Conservation (phyloP, 306 rosid genomes). For the Cucurbita argyrosperma region DNA sequence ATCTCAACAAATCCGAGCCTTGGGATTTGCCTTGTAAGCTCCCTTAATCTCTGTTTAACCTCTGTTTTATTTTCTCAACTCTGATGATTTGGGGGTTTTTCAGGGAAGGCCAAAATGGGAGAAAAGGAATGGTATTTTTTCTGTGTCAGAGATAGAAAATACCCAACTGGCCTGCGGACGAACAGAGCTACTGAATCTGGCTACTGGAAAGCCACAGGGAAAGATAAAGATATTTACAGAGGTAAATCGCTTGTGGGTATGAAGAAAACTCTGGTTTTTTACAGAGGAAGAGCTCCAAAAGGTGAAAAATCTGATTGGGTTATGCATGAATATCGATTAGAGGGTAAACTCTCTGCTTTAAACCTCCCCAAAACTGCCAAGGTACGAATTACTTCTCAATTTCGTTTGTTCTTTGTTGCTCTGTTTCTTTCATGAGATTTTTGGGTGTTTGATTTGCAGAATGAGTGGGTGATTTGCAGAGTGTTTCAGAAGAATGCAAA, state of each 20-base stretch:
- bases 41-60: background rate
- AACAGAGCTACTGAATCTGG: slow-evolving; percentile 93
- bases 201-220: slow-evolving; percentile 96
- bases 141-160: slow-evolving; percentile 85
- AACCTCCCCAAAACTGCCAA: slow-evolving; percentile 86
- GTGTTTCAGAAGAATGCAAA: slow-evolving; percentile 64
- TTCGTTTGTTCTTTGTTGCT: background rate
- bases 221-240: slow-evolving; percentile 78
- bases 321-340: slow-evolving; percentile 87
- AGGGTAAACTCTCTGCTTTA: slow-evolving; percentile 59
- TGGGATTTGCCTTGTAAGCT: slow-evolving; percentile 90
- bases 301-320: slow-evolving; percentile 94
- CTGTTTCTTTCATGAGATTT: background rate
- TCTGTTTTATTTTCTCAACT: background rate
- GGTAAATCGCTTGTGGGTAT: slow-evolving; percentile 79
- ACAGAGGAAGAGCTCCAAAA: slow-evolving; percentile 90
- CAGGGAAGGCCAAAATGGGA: slow-evolving; percentile 95
- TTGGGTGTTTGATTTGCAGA: slow-evolving; percentile 30
- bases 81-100: background rate
- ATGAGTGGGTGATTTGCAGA: slow-evolving; percentile 93
- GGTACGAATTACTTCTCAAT: slow-evolving; percentile 17
- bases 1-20: slow-evolving; percentile 91
- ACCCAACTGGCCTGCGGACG: slow-evolving; percentile 91
- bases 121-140: slow-evolving; percentile 93
- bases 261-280: slow-evolving; percentile 93